Conservation (phyloP, 495 filamentous ascomycete species). For the Aspergillus asperescens region DNA sequence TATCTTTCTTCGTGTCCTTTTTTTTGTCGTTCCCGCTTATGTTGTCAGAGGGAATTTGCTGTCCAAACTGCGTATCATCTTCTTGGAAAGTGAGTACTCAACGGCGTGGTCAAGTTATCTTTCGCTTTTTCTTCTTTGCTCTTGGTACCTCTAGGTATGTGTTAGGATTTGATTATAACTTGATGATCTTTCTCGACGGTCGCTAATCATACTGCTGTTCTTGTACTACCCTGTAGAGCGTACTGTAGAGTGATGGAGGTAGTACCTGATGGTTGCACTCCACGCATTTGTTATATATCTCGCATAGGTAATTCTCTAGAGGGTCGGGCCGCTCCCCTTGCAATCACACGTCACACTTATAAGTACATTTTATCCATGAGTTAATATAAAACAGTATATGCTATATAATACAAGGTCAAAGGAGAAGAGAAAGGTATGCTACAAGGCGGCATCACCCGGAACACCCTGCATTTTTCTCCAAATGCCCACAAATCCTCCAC, state of each 20-base stretch:
- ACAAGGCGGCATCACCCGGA: conserved; percentile 13
- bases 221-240: background rate
- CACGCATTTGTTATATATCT: no score
- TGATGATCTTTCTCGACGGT: conserved; percentile 9
- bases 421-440: conserved; percentile 4
- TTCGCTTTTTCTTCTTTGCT: conserved; percentile 7
- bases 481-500: conserved; percentile 67
- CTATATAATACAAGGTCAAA: background rate
- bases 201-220: background rate
- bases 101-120: conserved; percentile 19
- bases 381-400: background rate
- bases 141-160: conserved; percentile 16
- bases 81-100: conserved; percentile 26
- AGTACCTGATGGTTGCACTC: no score
- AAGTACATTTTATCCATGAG: background rate
- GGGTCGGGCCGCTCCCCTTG: no score
- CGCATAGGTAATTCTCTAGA: no score
- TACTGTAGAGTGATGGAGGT: background rate
- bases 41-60: conserved; percentile 2
- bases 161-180: conserved; percentile 20
- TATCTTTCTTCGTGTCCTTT: conserved; percentile 15
- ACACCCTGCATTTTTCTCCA: conserved; percentile 51
- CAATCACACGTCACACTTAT: background rate
- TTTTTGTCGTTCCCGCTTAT: conserved; percentile 11
- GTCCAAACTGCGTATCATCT: conserved; percentile 7